Evolutionary conservation across 2,329 filamentous ascomycete species (phyloP).

Genomic region (Hypoxylon sp.): DNA sequence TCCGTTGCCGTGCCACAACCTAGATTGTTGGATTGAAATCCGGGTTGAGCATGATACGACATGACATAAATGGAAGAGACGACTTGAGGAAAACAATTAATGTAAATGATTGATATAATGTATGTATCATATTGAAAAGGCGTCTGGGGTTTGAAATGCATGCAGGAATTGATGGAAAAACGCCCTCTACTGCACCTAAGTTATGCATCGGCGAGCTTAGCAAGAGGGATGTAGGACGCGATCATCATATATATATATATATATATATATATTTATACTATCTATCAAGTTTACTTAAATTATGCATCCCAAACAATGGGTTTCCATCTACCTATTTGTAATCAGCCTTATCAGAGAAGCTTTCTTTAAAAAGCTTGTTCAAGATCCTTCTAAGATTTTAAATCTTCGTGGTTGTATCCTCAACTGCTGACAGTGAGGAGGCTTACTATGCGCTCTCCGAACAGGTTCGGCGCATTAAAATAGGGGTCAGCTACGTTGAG

Average conservation of each 20-base stretch:
- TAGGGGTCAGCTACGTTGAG: not conserved
- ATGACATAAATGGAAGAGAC: slow-evolving; percentile 8
- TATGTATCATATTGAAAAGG: slow-evolving; percentile 35
- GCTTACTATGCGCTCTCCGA: slow-evolving; percentile 6
- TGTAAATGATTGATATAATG: slow-evolving; percentile 18
- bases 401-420: slow-evolving; percentile 6
- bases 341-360: not conserved
- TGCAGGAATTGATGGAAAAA: slow-evolving; percentile 12
- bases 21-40: slow-evolving; percentile 3
- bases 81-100: slow-evolving; percentile 7
- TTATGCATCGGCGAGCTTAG: not conserved
- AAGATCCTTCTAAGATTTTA: slow-evolving; percentile 4
- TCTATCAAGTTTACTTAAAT: slow-evolving; percentile 20
- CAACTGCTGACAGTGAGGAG: not conserved
- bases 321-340: not conserved
- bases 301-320: not conserved
- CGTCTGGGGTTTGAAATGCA: slow-evolving; percentile 23
- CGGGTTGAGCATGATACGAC: slow-evolving; percentile 10
- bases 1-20: slow-evolving; percentile 11
- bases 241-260: slow-evolving; percentile 18
- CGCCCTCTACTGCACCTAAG: not conserved
- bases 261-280: slow-evolving; percentile 12
- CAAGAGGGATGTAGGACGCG: not conserved
- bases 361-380: not conserved
- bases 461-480: not conserved